A percentile compares a stretch with the other conserved stretches of the same genome.
Evolutionary conservation across 2,329 filamentous ascomycete species (phyloP).

Genomic region (Colletotrichum trifolii): DNA sequence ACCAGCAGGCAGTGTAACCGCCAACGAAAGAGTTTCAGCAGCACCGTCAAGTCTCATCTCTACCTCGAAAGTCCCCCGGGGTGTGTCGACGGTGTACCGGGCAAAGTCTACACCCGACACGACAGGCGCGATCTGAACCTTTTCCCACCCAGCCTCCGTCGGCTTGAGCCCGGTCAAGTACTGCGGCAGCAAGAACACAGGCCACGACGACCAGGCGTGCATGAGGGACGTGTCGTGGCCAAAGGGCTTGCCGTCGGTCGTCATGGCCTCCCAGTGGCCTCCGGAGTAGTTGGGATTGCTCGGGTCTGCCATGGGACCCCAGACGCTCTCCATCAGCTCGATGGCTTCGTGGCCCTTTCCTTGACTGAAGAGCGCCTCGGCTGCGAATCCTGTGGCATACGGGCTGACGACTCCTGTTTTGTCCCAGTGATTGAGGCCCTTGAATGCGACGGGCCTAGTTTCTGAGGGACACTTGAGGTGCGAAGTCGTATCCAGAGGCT

Average conservation of each 20-base stretch:
- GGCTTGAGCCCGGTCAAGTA: slow-evolving; percentile 25
- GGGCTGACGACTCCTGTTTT: slow-evolving; percentile 15
- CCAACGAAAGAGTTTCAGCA: not conserved
- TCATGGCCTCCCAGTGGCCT: slow-evolving; percentile 32
- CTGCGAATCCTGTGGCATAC: slow-evolving; percentile 27
- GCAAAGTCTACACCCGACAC: slow-evolving; percentile 3
- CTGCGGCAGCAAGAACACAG: slow-evolving; percentile 27
- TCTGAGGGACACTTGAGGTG: not conserved
- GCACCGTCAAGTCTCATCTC: not conserved
- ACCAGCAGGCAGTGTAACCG: not conserved
- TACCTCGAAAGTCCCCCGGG: slow-evolving; percentile 7
- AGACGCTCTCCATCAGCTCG: slow-evolving; percentile 10
- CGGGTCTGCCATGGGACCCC: slow-evolving; percentile 20
- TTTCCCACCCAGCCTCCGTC: slow-evolving; percentile 18
- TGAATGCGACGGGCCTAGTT: not conserved
- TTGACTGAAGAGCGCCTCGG: slow-evolving; percentile 22
- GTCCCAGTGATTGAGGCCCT: slow-evolving; percentile 19
- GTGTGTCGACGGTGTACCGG: not conserved
- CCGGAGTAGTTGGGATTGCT: slow-evolving; percentile 21
- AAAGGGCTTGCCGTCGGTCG: slow-evolving; percentile 11
- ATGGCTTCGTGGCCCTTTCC: slow-evolving; percentile 11
- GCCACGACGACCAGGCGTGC: slow-evolving; percentile 32
- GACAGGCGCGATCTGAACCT: slow-evolving; percentile 16
- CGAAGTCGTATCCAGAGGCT: not conserved
- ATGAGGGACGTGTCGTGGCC: slow-evolving; percentile 23